Conservation (phyloP, 768 basidiomycete species). For the Mycena olivaceomarginata region DNA sequence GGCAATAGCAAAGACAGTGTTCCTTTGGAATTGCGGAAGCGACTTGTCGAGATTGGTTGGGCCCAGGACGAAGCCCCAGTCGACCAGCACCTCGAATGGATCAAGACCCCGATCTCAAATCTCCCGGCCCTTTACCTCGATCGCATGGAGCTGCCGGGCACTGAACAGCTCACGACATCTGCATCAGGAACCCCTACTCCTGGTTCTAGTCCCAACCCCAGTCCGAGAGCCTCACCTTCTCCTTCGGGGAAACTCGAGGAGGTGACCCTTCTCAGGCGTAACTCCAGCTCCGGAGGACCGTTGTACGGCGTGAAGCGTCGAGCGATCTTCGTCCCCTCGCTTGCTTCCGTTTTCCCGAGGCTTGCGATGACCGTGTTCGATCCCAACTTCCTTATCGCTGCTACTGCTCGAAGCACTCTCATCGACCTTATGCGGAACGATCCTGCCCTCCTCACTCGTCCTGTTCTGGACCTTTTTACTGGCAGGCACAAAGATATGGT, state of each 20-base stretch:
- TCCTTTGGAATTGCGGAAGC: constrained; percentile 78
- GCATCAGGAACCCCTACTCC: constrained; percentile 46
- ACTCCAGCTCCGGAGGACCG: constrained; percentile 72
- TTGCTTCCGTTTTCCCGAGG: constrained; percentile 72
- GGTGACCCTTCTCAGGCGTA: constrained; percentile 68
- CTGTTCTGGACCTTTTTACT: constrained; percentile 76
- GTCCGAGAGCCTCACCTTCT: constrained; percentile 53
- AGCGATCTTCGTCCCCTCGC: constrained; percentile 79
- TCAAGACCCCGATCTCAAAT: constrained; percentile 80
- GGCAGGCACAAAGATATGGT: constrained; percentile 69
- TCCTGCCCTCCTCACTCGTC: constrained; percentile 78
- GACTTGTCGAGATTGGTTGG: constrained; percentile 87
- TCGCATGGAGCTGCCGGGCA: constrained; percentile 61
- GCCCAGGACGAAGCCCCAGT: constrained; percentile 73
- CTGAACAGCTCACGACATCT: constrained; percentile 44
- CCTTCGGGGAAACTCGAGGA: constrained; percentile 52
- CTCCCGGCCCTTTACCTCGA: constrained; percentile 76
- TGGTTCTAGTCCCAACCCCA: constrained; percentile 56
- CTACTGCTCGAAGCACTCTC: constrained; percentile 73
- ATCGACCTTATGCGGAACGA: constrained; percentile 86
- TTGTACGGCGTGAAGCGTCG: constrained; percentile 71
- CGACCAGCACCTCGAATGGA: constrained; percentile 75
- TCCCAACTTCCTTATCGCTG: constrained; percentile 70
- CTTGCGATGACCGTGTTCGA: constrained; percentile 74
- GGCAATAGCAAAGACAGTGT: constrained; percentile 72